Conservation (phyloP, 192 early-diverging fungal species). For the Geranomyces variabilis region DNA sequence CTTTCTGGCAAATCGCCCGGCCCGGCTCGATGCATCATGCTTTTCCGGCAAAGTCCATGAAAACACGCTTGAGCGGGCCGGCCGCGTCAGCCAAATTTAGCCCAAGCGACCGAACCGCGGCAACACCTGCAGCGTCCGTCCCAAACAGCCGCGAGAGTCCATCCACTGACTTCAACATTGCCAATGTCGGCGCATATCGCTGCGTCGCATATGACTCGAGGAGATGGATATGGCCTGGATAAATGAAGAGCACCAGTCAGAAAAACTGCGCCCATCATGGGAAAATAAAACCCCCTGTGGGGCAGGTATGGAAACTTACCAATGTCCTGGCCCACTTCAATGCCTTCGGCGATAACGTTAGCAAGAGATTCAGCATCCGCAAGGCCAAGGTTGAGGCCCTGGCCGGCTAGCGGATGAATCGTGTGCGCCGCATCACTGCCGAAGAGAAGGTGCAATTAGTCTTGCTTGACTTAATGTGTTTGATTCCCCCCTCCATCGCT, state of each 20-base stretch:
- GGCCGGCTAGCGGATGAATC: conserved; percentile 94
- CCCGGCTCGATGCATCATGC: too few relatives aligned
- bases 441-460: neutral
- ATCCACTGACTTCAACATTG: conserved; percentile 84
- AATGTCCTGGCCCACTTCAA: conserved; percentile 77
- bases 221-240: conserved; percentile 63
- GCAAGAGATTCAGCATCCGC: conserved; percentile 78
- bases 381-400: conserved; percentile 93
- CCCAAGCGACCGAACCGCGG: conserved; percentile 72
- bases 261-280: too few relatives aligned
- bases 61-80: conserved; percentile 57
- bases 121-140: conserved; percentile 62
- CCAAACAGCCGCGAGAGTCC: conserved; percentile 79
- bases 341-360: conserved; percentile 63
- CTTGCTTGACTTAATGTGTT: neutral
- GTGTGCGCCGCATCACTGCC: conserved; percentile 91
- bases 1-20: conserved; percentile 13
- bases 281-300: too few relatives aligned
- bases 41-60: conserved; percentile 13
- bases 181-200: conserved; percentile 80
- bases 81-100: conserved; percentile 71
- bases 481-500: neutral
- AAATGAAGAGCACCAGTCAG: conserved; percentile 2
- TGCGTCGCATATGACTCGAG: conserved; percentile 78
- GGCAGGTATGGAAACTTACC: conserved; percentile 46